Evolutionary conservation across 2,329 filamentous ascomycete genomes (phyloP).

Genomic region (Monilinia aucupariae): DNA sequence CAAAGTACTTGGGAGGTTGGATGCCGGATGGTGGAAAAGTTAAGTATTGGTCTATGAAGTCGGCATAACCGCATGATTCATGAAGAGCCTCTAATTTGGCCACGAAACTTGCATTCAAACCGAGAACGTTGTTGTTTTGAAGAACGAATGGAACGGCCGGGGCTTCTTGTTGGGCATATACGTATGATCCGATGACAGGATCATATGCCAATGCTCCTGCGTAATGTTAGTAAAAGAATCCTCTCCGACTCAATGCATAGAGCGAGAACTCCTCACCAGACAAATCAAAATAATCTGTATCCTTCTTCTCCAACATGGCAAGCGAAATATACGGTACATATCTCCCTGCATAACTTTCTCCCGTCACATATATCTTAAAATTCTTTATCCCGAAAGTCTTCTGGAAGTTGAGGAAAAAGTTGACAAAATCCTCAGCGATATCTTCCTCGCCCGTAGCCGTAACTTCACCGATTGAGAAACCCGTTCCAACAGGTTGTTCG

Average conservation of each 20-base stretch:
- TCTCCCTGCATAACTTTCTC: constrained; percentile 49
- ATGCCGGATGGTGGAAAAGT: constrained; percentile 38
- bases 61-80: constrained; percentile 42
- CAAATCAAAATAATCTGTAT: constrained; percentile 47
- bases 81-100: constrained; percentile 39
- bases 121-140: constrained; percentile 40
- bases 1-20: constrained; percentile 33
- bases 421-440: constrained; percentile 42
- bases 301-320: constrained; percentile 45
- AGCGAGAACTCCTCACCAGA: constrained; percentile 30
- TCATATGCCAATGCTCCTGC: constrained; percentile 26
- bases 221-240: neutral
- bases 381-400: constrained; percentile 48
- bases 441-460: constrained; percentile 41
- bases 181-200: constrained; percentile 23
- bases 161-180: constrained; percentile 28
- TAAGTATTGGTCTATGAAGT: constrained; percentile 43
- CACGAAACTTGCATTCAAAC: constrained; percentile 42
- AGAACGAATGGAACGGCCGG: constrained; percentile 40
- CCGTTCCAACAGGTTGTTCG: constrained; percentile 42
- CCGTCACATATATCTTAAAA: constrained; percentile 50
- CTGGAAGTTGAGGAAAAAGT: constrained; percentile 51
- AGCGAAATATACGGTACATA: constrained; percentile 55
- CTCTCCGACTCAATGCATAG: neutral
- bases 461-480: constrained; percentile 25